These are phyloP conservation scores for Dothistroma septosporum DNA, from an alignment of 2,329 filamentous ascomycete species.

Conservation along the genomic window DNA sequence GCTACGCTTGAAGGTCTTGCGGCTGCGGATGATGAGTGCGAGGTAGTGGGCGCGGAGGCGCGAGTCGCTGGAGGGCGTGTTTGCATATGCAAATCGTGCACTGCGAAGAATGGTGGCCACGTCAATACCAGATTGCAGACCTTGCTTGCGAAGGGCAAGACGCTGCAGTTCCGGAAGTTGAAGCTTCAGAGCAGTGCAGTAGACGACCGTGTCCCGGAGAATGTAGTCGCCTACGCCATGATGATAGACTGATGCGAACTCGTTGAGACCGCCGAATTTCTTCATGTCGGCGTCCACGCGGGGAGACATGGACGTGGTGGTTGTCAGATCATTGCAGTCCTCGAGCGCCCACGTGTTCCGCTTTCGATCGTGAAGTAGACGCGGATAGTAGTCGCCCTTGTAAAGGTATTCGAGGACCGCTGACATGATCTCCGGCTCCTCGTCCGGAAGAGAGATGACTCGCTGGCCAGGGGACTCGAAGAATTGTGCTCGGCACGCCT, in stretches of 20 bases:
- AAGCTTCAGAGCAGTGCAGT: conserved; percentile 88
- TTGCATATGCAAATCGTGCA: conserved; percentile 90
- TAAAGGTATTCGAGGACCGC: conserved; percentile 94
- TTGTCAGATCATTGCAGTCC: conserved; percentile 48
- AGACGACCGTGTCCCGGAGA: conserved; percentile 88
- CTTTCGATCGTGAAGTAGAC: conserved; percentile 74
- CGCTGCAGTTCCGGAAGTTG: conserved; percentile 88
- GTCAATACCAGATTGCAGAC: conserved; percentile 86
- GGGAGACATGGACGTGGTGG: conserved; percentile 47
- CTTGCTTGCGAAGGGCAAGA: conserved; percentile 89
- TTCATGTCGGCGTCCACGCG: conserved; percentile 43
- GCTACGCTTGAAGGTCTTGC: conserved; percentile 95
- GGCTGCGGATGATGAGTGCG: conserved; percentile 93
- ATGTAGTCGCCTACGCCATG: conserved; percentile 69
- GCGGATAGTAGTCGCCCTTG: conserved; percentile 93
- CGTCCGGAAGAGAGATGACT: conserved; percentile 71
- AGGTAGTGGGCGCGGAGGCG: conserved; percentile 94
- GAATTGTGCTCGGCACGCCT: conserved; percentile 61
- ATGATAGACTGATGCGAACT: conserved; percentile 70
- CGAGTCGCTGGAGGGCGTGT: conserved; percentile 90
- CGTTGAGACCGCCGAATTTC: conserved; percentile 52
- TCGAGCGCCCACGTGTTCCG: conserved; percentile 87
- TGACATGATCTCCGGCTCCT: conserved; percentile 89
- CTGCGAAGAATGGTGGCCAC: conserved; percentile 86
- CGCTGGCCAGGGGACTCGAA: conserved; percentile 62